phyloP scores from a whole-genome alignment of 2,329 filamentous ascomycete species.

The Cyphellophora europaea region DNA sequence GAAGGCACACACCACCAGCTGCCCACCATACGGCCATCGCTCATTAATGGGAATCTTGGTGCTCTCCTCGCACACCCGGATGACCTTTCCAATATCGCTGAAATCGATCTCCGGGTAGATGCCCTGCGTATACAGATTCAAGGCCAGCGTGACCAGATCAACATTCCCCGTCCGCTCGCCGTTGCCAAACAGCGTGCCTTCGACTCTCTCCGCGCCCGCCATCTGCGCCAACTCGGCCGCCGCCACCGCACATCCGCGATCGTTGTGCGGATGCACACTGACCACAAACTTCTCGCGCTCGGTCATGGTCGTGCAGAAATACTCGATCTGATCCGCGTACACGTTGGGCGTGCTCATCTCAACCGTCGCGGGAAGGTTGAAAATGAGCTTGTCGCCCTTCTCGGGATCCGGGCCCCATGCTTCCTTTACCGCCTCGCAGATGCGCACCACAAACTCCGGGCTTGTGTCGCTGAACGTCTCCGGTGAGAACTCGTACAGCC shows the following conservation, averaged over 20 bases:
- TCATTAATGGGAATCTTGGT: constrained; percentile 93
- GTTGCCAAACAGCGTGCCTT: constrained; percentile 89
- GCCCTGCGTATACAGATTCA: constrained; percentile 94
- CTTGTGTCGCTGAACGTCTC: constrained; percentile 78
- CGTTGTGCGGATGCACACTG: constrained; percentile 89
- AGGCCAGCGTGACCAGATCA: constrained; percentile 80
- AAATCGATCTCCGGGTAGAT: constrained; percentile 81
- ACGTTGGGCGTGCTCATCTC: constrained; percentile 93
- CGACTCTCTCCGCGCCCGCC: constrained; percentile 89
- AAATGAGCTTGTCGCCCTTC: constrained; percentile 73
- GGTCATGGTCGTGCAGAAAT: constrained; percentile 77
- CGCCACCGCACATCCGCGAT: constrained; percentile 80
- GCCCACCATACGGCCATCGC: constrained; percentile 81
- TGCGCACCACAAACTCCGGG: constrained; percentile 69
- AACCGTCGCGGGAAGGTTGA: constrained; percentile 93
- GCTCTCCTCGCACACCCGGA: constrained; percentile 80
- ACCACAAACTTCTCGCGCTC: constrained; percentile 82
- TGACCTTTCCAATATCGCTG: constrained; percentile 75
- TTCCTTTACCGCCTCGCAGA: constrained; percentile 88
- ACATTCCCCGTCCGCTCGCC: constrained; percentile 94
- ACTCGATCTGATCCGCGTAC: constrained; percentile 93
- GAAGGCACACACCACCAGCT: constrained; percentile 87
- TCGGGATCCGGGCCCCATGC: constrained; percentile 72
- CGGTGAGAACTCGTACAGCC: constrained; percentile 41
- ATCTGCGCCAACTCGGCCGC: constrained; percentile 90